Percentiles rank a stretch among this genome's conserved stretches.
These are phyloP conservation scores for Pelargonium cotyledonis DNA, from an alignment of 441 rosid species.

Conservation along the genomic window DNA sequence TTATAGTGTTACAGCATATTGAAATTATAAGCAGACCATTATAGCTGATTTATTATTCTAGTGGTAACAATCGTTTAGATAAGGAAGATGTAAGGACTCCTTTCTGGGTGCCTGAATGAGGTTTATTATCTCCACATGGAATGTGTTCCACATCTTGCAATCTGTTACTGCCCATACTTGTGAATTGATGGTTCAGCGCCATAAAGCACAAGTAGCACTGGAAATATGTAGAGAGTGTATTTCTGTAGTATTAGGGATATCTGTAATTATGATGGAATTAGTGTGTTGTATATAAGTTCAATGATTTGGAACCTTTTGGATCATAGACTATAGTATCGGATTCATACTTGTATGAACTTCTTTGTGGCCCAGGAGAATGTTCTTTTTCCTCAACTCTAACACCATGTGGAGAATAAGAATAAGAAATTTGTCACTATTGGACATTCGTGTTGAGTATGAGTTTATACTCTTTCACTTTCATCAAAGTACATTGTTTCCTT, in stretches of 20 bases:
- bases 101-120: neutral
- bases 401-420: neutral
- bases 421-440: neutral
- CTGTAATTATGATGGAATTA: neutral
- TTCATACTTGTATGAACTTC: neutral
- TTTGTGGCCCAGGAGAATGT: neutral
- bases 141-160: neutral
- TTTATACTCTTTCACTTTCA: too few relatives aligned
- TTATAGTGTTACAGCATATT: neutral
- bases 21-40: neutral
- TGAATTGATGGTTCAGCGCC: conserved; percentile 2
- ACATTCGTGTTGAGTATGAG: neutral
- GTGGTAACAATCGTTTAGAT: neutral
- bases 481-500: neutral
- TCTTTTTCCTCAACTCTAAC: neutral
- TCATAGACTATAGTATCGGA: neutral
- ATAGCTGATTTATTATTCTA: neutral
- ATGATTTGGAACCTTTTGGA: neutral
- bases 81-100: too few relatives aligned
- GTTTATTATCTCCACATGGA: neutral
- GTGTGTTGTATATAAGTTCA: neutral
- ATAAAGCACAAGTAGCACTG: neutral
- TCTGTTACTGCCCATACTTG: neutral
- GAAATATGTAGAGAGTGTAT: neutral
- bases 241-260: neutral